Evolutionary conservation across 805 yeast genomes (phyloP).

Genomic region (Teunomyces cretensis): DNA sequence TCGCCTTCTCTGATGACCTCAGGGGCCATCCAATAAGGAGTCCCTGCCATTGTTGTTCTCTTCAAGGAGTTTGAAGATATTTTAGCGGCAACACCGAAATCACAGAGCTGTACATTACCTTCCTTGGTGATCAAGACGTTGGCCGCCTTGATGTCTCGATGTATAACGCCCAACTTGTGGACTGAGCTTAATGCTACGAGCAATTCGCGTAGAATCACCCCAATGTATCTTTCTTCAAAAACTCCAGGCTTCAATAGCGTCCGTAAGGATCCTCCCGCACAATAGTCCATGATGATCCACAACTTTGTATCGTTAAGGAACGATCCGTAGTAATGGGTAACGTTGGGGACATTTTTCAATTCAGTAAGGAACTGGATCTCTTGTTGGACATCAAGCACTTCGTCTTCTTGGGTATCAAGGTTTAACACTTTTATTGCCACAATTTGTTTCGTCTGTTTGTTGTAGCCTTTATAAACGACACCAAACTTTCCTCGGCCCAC

Average conservation of each 20-base stretch:
- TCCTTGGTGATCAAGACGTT: conserved; percentile 85
- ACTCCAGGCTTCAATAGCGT: conserved; percentile 84
- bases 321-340: conserved; percentile 89
- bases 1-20: conserved; percentile 94
- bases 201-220: conserved; percentile 82
- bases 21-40: conserved; percentile 99
- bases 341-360: conserved; percentile 82
- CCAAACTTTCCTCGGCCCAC: conserved; percentile 98
- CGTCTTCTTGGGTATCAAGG: conserved; percentile 90
- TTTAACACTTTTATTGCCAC: conserved; percentile 93
- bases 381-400: conserved; percentile 89
- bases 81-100: conserved; percentile 98
- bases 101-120: conserved; percentile 90
- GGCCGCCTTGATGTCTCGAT: conserved; percentile 95
- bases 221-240: conserved; percentile 79
- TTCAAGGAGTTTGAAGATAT: conserved; percentile 70
- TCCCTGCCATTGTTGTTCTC: conserved; percentile 93
- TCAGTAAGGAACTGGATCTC: conserved; percentile 87
- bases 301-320: conserved; percentile 83
- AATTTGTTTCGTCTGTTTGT: conserved; percentile 66
- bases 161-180: conserved; percentile 89
- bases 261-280: conserved; percentile 94
- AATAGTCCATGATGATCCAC: conserved; percentile 97
- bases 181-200: conserved; percentile 75
- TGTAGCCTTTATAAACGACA: conserved; percentile 85